These are phyloP conservation scores for Oropetium thomaeum DNA, from an alignment of 176 grass and related monocot genomes.

Conservation along the genomic window DNA sequence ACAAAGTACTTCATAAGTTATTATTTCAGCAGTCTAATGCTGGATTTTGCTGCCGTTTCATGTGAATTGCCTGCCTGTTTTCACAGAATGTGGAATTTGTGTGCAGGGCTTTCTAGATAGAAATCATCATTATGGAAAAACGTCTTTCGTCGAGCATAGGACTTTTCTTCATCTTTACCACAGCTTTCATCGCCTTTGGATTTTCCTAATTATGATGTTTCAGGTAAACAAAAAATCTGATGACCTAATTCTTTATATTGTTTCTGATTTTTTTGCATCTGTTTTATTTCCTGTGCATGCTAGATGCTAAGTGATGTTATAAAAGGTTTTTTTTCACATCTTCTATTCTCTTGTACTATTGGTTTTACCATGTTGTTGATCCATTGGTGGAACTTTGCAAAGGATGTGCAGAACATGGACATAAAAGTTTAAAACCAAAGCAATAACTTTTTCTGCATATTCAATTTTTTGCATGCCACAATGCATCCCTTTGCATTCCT, in stretches of 20 bases:
- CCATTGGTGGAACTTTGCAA: background rate
- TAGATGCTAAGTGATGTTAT: background rate
- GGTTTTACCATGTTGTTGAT: background rate
- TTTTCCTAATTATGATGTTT: slow-evolving; percentile 97
- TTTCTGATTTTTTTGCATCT: background rate
- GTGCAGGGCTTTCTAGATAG: slow-evolving; percentile 50
- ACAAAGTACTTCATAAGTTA: background rate
- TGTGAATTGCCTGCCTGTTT: background rate
- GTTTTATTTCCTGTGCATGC: background rate
- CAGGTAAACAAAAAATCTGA: slow-evolving; percentile 43
- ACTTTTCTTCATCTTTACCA: slow-evolving; percentile 98
- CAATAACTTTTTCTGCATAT: background rate
- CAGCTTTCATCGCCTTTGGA: slow-evolving; percentile 98
- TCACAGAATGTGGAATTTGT: background rate
- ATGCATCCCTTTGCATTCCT: background rate
- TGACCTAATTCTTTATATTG: background rate
- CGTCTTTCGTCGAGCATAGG: slow-evolving; percentile 94
- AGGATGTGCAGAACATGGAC: background rate
- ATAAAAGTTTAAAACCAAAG: background rate
- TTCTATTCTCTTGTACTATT: background rate
- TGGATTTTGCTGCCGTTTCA: background rate
- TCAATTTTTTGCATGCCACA: background rate
- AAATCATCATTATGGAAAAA: slow-evolving; percentile 89
- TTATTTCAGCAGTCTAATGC: background rate
- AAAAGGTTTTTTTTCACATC: background rate